Evolutionary conservation across 2,329 filamentous ascomycete species (phyloP), one percentile per base, ranked within the genome.

Genomic region (Cytospora piceae): DNA sequence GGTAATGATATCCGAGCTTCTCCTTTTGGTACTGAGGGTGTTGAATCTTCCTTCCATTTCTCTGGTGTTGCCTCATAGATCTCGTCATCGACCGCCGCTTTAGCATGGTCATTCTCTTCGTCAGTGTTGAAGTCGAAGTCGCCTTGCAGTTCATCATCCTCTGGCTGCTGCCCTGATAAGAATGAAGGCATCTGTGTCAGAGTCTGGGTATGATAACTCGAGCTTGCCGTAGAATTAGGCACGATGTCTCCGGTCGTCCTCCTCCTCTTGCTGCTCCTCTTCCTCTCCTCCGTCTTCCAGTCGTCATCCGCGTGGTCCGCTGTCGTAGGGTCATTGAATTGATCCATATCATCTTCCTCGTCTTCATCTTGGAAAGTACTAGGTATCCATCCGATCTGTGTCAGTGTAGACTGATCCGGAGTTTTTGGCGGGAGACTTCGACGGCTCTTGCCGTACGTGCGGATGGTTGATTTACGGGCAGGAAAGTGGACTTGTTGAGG

Each of bases 201-300:
- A 4, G 75, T 77, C 65, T 77, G 76, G 1, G 75, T 77, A 37
- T 75, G 71, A 39, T 74, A 75, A 4, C 71, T 74, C 17, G 72
- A 73, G 22, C 27, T 67, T 7, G 73, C 70, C 3, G 69, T 68
- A 37, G 58, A 57, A 37, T 32, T n/a, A 37, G 63, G 56, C 54
- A 62, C 49, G 20, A 37, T 8, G n/a, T 73, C 73, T 22, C 71
- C 73, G 58, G 69, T 70, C 3, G 72, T 75, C 67, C 70, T 75
- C 55, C 73, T 72, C 37, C 72, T 70, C 59, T 39, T 68, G 31
- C 32, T 61, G 49, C 29, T 63, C 37, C 56, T 69, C 54, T 22
- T 57, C 42, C 12, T 60, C 22, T 24, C 53, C 17, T 20, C 39
- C 17, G 22, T 31, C 20, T 58, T 52, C 59, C n/a, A 59, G 15